Percentiles rank a stretch among this genome's conserved stretches.
Evolutionary conservation across 2,329 filamentous ascomycete species (phyloP).

Genomic region (Sclerotiophoma versabilis): DNA sequence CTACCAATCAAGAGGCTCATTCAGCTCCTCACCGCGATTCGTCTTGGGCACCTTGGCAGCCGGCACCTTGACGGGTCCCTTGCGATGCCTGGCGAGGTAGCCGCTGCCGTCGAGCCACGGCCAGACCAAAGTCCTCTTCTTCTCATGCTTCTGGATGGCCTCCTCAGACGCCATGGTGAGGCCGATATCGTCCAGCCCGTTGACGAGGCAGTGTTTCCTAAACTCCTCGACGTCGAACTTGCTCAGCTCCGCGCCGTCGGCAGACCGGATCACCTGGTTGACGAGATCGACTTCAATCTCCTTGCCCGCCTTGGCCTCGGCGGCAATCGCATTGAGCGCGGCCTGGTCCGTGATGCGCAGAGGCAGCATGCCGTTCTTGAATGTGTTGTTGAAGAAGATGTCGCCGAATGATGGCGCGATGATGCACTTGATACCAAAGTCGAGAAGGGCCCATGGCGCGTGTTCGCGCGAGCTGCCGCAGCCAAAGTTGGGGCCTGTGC

Average conservation of each 20-base stretch:
- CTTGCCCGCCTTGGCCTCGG: slow-evolving; percentile 77
- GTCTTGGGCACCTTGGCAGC: slow-evolving; percentile 81
- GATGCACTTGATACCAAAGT: slow-evolving; percentile 94
- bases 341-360: slow-evolving; percentile 74
- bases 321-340: slow-evolving; percentile 73
- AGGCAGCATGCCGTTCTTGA: slow-evolving; percentile 99
- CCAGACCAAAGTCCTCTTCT: slow-evolving; percentile 75
- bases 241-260: slow-evolving; percentile 74
- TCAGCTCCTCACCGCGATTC: slow-evolving; percentile 83
- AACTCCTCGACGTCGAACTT: slow-evolving; percentile 91
- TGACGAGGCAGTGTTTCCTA: slow-evolving; percentile 90
- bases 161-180: slow-evolving; percentile 91
- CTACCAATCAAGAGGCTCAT: slow-evolving; percentile 89
- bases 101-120: slow-evolving; percentile 91
- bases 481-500: slow-evolving; percentile 92
- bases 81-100: slow-evolving; percentile 70
- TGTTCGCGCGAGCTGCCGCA: slow-evolving; percentile 94
- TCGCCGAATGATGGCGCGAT: slow-evolving; percentile 89
- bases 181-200: slow-evolving; percentile 94
- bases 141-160: slow-evolving; percentile 86
- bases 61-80: slow-evolving; percentile 67
- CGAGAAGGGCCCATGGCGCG: slow-evolving; percentile 94
- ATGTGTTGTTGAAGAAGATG: slow-evolving; percentile 99
- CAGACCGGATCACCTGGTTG: slow-evolving; percentile 81
- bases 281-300: slow-evolving; percentile 91